A percentile compares a stretch with the other conserved stretches of the same genome.
Evolutionary conservation across 805 yeast species (phyloP).

Genomic region (Suhomyces kilbournensis): DNA sequence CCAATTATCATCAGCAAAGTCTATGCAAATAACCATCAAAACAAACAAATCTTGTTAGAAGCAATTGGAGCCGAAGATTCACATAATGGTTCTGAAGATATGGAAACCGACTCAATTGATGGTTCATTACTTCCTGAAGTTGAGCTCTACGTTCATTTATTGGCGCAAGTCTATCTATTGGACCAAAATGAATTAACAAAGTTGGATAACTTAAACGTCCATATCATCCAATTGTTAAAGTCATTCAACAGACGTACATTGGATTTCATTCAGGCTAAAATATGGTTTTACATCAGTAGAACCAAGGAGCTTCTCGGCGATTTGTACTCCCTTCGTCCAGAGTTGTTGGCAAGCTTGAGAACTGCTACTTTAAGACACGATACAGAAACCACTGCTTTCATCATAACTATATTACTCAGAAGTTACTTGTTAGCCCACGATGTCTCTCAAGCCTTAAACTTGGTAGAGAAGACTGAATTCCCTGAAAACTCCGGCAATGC

Average conservation of each 20-base stretch:
- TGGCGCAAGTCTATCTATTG: conserved; percentile 73
- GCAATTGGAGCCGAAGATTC: conserved; percentile 27
- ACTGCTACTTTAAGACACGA: conserved; percentile 91
- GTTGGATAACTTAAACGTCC: conserved; percentile 52
- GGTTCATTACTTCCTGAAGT: conserved; percentile 63
- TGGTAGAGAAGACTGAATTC: conserved; percentile 84
- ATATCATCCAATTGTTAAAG: conserved; percentile 52
- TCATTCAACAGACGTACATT: conserved; percentile 75
- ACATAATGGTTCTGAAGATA: background rate
- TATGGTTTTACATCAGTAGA: conserved; percentile 88
- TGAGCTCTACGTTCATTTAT: conserved; percentile 73
- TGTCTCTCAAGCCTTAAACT: conserved; percentile 81
- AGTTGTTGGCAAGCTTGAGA: conserved; percentile 70
- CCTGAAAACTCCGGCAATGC: conserved; percentile 85
- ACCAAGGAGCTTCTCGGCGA: conserved; percentile 62
- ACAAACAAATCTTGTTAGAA: conserved; percentile 37
- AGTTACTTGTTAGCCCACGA: conserved; percentile 76
- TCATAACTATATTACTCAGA: conserved; percentile 82
- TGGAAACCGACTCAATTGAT: conserved; percentile 5
- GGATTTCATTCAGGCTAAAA: conserved; percentile 82
- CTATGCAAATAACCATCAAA: conserved; percentile 52
- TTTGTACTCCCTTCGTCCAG: conserved; percentile 60
- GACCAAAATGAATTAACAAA: conserved; percentile 53
- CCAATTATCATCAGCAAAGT: conserved; percentile 49
- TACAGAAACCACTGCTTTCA: conserved; percentile 82